These are phyloP conservation scores for Penicillium sp. DNA, from an alignment of 2,329 filamentous ascomycete genomes.

Conservation along the genomic window DNA sequence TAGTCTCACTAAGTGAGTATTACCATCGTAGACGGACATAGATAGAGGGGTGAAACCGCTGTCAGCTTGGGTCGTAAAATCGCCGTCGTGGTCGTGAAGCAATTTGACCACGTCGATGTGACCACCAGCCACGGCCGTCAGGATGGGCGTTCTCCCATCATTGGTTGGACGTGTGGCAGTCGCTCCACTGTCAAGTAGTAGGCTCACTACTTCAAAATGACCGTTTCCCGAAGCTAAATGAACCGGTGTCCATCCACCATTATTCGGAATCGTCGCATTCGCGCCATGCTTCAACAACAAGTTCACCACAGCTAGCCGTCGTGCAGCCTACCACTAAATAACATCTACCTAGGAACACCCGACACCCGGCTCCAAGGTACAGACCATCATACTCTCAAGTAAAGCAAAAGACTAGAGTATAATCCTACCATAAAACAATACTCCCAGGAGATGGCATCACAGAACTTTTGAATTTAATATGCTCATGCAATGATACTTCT, in stretches of 20 bases:
- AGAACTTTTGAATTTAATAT: background rate
- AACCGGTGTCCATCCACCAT: background rate
- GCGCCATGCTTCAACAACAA: background rate
- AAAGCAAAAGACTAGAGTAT: too few relatives aligned
- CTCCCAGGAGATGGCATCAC: background rate
- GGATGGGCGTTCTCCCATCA: background rate
- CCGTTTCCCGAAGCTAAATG: background rate
- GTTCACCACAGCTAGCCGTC: too few relatives aligned
- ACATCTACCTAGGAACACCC: too few relatives aligned
- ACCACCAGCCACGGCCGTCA: background rate
- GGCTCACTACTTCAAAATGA: background rate
- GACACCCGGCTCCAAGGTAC: too few relatives aligned
- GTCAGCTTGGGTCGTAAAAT: background rate
- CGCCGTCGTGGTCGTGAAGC: background rate
- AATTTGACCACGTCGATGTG: background rate
- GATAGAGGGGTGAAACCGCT: background rate
- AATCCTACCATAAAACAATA: background rate
- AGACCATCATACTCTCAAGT: too few relatives aligned
- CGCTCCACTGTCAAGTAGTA: background rate
- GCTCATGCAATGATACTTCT: conserved; percentile 2
- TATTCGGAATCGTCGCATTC: background rate
- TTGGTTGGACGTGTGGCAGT: background rate
- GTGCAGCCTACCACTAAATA: too few relatives aligned
- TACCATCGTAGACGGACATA: background rate
- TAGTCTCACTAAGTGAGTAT: background rate